Evolutionary conservation across 768 basidiomycete species (phyloP).

Genomic region (Tulasnella sp.): DNA sequence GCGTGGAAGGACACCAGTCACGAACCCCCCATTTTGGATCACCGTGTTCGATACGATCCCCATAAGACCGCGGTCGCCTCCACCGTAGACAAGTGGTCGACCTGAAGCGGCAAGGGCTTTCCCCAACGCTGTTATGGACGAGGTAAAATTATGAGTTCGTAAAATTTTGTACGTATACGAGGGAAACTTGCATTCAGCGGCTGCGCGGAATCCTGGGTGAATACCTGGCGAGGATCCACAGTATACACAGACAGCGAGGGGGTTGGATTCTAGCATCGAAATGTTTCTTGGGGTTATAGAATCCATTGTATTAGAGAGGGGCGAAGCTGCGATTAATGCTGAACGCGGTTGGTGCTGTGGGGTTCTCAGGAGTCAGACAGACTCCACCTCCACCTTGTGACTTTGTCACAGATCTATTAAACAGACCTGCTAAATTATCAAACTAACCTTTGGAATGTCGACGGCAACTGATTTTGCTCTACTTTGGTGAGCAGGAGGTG

Average conservation of each 20-base stretch:
- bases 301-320: background rate
- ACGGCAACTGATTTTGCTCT: no score
- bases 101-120: conserved; percentile 58
- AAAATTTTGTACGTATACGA: background rate
- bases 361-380: no score
- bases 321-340: no score
- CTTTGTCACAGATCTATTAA: no score
- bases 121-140: conserved; percentile 56
- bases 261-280: background rate
- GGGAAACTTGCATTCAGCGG: conserved; percentile 62
- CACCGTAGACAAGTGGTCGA: conserved; percentile 78
- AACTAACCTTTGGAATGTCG: no score
- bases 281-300: background rate
- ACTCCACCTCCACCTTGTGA: no score
- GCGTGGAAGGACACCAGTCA: conserved; percentile 72
- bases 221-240: conserved; percentile 75
- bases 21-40: conserved; percentile 61
- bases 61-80: conserved; percentile 81
- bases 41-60: conserved; percentile 68
- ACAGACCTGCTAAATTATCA: no score
- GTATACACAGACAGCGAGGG: conserved; percentile 48
- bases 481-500: no score
- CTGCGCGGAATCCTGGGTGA: conserved; percentile 54
- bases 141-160: background rate
- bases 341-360: no score